Conservation (phyloP, 768 basidiomycete genomes). For the Lactarius hengduanensis region DNA sequence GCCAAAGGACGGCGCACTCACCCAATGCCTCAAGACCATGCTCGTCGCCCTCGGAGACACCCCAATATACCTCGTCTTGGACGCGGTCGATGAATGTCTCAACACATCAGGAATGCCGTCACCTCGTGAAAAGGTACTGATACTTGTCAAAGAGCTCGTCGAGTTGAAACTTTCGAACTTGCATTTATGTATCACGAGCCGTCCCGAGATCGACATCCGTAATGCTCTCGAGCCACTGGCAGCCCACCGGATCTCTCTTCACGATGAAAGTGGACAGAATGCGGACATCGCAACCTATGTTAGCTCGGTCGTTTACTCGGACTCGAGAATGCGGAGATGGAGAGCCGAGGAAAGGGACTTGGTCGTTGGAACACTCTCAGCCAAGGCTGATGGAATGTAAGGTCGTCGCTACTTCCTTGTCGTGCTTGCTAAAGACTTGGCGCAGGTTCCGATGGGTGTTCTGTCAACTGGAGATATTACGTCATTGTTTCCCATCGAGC, state of each 20-base stretch:
- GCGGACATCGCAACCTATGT: neutral
- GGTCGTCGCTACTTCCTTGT: neutral
- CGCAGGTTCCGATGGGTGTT: constrained; percentile 5
- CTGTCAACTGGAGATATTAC: constrained; percentile 1
- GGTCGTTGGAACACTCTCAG: neutral
- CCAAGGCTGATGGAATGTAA: constrained; percentile 8
- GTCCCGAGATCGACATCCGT: neutral
- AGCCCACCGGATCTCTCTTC: neutral
- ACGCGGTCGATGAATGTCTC: constrained; percentile 1
- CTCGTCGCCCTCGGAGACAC: neutral
- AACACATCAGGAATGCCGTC: neutral
- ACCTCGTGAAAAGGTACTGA: neutral
- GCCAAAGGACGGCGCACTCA: neutral
- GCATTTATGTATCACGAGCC: neutral
- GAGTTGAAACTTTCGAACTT: neutral
- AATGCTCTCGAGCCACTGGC: neutral
- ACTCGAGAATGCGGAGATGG: neutral
- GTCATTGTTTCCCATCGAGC: neutral
- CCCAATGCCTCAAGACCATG: constrained; percentile 6
- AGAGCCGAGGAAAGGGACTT: neutral
- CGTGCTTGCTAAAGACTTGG: too few relatives aligned
- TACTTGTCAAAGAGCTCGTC: neutral
- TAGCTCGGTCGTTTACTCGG: neutral
- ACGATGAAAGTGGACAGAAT: neutral
- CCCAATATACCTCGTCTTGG: neutral